Conservation (phyloP, 805 yeast species). For the Saturnispora sekii region DNA sequence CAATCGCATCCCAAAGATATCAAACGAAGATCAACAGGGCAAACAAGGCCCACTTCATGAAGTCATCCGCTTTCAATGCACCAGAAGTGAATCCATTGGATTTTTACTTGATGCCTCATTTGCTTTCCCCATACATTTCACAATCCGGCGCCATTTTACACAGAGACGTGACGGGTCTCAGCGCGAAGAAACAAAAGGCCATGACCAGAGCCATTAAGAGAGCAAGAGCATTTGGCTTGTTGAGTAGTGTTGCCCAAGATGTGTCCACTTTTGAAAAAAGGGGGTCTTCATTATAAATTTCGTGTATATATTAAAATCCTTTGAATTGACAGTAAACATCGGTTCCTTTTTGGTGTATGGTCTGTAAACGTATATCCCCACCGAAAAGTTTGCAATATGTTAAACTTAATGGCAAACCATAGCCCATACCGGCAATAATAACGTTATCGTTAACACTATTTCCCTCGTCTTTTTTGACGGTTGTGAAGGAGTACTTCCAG, state of each 20-base stretch:
- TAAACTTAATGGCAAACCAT: conserved; percentile 79
- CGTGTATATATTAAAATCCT: conserved; percentile 8
- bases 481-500: conserved; percentile 80
- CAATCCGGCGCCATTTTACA: conserved; percentile 71
- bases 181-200: conserved; percentile 55
- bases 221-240: conserved; percentile 69
- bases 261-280: conserved; percentile 30
- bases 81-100: conserved; percentile 56
- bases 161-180: conserved; percentile 61
- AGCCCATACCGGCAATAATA: conserved; percentile 90
- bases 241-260: conserved; percentile 66
- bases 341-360: conserved; percentile 70
- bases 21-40: conserved; percentile 29
- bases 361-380: conserved; percentile 59
- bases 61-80: conserved; percentile 26
- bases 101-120: conserved; percentile 62
- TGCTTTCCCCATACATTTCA: conserved; percentile 55
- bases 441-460: conserved; percentile 48
- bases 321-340: conserved; percentile 42
- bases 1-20: conserved; percentile 45
- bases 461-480: conserved; percentile 39
- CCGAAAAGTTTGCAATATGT: conserved; percentile 68
- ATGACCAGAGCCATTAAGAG: conserved; percentile 72
- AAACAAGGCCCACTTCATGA: conserved; percentile 15
- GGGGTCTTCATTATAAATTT: conserved; percentile 20